phyloP scores from a whole-genome alignment of 2,329 filamentous ascomycete species.

The Juglanconis juglandina region DNA sequence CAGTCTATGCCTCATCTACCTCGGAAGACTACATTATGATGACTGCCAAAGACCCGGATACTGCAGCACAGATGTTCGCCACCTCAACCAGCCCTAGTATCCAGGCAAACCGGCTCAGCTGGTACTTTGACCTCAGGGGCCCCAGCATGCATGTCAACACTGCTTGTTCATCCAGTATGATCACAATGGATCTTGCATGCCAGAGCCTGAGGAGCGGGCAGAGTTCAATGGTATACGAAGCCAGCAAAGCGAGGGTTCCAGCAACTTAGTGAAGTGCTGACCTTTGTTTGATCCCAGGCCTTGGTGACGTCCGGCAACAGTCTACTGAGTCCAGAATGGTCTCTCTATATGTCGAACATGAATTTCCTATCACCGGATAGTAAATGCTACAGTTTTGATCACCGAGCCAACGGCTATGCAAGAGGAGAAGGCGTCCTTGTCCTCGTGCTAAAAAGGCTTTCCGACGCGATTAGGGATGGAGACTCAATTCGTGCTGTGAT shows the following conservation, averaged over 20 bases:
- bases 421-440: constrained; percentile 30
- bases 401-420: constrained; percentile 30
- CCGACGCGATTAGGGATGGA: constrained; percentile 36
- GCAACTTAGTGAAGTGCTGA: too few species aligned
- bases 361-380: constrained; percentile 28
- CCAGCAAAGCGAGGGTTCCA: not conserved
- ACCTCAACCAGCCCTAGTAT: constrained; percentile 25
- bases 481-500: constrained; percentile 35
- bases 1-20: constrained; percentile 36
- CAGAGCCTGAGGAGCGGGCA: not conserved
- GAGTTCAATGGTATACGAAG: not conserved
- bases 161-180: constrained; percentile 30
- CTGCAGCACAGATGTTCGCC: constrained; percentile 27
- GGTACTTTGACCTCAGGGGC: constrained; percentile 36
- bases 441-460: constrained; percentile 38
- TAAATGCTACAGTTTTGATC: constrained; percentile 31
- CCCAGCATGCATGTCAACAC: constrained; percentile 36
- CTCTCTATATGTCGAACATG: constrained; percentile 14
- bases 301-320: constrained; percentile 13
- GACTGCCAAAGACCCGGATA: constrained; percentile 32
- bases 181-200: constrained; percentile 10
- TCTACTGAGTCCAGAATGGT: constrained; percentile 19
- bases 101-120: constrained; percentile 37
- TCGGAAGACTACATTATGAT: constrained; percentile 34
- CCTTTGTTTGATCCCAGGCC: not conserved